Evolutionary conservation across 495 filamentous ascomycete species (phyloP).

Genomic region (Hyaloscypha finlandica): DNA sequence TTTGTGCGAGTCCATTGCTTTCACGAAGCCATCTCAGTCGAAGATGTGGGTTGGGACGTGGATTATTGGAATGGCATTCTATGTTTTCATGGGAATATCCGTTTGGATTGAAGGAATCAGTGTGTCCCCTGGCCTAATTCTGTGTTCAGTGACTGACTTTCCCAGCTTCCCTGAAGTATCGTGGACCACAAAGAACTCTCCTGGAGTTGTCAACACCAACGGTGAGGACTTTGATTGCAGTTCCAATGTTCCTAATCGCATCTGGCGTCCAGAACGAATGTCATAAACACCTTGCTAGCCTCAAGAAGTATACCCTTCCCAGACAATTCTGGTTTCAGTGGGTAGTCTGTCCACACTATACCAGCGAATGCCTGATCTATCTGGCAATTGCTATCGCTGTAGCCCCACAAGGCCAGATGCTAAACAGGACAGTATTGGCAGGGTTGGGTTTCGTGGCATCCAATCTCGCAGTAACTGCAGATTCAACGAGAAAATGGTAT

Average conservation of each 20-base stretch:
- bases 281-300: slow-evolving; percentile 75
- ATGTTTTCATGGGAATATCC: slow-evolving; percentile 67
- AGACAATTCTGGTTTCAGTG: slow-evolving; percentile 61
- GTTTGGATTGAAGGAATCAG: slow-evolving; percentile 87
- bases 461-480: slow-evolving; percentile 84
- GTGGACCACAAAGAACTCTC: slow-evolving; percentile 1
- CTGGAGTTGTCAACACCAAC: slow-evolving; percentile 41
- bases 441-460: slow-evolving; percentile 71
- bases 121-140: slow-evolving; percentile 38
- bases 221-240: slow-evolving; percentile 58
- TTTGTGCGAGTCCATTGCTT: slow-evolving; percentile 66
- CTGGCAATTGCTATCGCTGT: slow-evolving; percentile 72
- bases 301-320: slow-evolving; percentile 86
- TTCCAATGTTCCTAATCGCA: slow-evolving; percentile 70
- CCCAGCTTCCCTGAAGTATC: slow-evolving; percentile 18
- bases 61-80: slow-evolving; percentile 79
- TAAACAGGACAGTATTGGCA: slow-evolving; percentile 74
- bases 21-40: slow-evolving; percentile 63
- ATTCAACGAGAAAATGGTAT: slow-evolving; percentile 80
- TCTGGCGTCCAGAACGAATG: slow-evolving; percentile 79
- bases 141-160: slow-evolving; percentile 1
- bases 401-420: slow-evolving; percentile 58
- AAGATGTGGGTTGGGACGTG: slow-evolving; percentile 84
- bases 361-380: slow-evolving; percentile 83
- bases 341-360: slow-evolving; percentile 88